Conservation (phyloP, 768 basidiomycete genomes). For the Tylopilus felleus region DNA sequence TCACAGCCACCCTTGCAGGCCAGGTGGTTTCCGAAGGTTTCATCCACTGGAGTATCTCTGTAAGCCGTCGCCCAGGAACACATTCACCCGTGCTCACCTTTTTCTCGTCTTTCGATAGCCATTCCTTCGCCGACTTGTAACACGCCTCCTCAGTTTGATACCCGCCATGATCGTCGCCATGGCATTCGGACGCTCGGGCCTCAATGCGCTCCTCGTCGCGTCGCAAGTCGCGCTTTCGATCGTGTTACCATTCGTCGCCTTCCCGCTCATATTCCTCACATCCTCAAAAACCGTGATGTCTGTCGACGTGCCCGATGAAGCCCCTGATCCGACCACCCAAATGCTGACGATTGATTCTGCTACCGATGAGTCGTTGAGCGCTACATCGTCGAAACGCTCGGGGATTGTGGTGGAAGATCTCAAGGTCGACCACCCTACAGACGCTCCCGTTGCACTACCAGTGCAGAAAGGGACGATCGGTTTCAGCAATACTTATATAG, state of each 20-base stretch:
- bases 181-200: background rate
- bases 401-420: background rate
- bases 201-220: background rate
- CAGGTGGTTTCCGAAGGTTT: background rate
- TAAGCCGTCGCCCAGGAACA: constrained; percentile 1
- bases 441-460: background rate
- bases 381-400: background rate
- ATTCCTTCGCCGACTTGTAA: constrained; percentile 40
- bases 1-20: background rate
- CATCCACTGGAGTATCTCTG: constrained; percentile 27
- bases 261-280: background rate
- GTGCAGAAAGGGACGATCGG: background rate
- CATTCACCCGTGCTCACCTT: background rate
- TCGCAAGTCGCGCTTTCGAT: background rate
- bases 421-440: background rate
- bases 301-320: background rate
- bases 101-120: constrained; percentile 13
- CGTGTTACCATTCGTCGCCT: background rate
- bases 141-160: constrained; percentile 34
- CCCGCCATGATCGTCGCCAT: background rate
- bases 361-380: background rate
- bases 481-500: background rate
- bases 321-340: background rate
- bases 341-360: background rate
- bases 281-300: background rate